Evolutionary conservation across 129 eudicot species (phyloP).

Genomic region (Heracleum sosnowskyi): DNA sequence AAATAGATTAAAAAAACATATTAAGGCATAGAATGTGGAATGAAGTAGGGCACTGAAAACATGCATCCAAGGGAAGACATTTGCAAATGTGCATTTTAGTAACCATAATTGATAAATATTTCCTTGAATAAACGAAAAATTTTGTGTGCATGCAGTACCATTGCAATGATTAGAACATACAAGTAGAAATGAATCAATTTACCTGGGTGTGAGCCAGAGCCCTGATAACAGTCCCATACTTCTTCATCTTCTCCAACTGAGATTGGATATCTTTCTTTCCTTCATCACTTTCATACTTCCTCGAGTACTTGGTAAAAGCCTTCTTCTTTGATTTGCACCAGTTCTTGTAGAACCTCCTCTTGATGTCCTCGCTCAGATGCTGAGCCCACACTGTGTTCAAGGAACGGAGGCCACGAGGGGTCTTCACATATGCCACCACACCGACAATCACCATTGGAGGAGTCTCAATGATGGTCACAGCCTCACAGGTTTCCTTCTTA

Average conservation of each 20-base stretch:
- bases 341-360: constrained; percentile 33
- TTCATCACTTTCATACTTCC: constrained; percentile 25
- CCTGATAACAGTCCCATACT: constrained; percentile 28
- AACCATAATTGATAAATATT: background rate
- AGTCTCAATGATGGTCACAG: constrained; percentile 34
- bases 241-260: constrained; percentile 33
- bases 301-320: constrained; percentile 30
- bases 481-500: constrained; percentile 35
- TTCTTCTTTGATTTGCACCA: constrained; percentile 42
- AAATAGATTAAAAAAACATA: background rate
- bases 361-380: constrained; percentile 29
- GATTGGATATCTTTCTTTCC: constrained; percentile 33
- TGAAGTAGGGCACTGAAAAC: background rate
- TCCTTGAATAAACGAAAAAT: background rate
- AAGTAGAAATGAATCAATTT: background rate
- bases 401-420: constrained; percentile 21
- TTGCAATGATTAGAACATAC: background rate
- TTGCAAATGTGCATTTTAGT: background rate
- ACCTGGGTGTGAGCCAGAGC: constrained; percentile 39
- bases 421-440: constrained; percentile 28
- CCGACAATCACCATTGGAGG: constrained; percentile 39
- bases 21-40: background rate
- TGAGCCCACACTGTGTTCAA: constrained; percentile 35
- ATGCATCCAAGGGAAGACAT: background rate
- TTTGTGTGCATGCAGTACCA: background rate